These are phyloP conservation scores for Puccinia polysora DNA, from an alignment of 1,284 basidiomycete species.

Conservation along the genomic window DNA sequence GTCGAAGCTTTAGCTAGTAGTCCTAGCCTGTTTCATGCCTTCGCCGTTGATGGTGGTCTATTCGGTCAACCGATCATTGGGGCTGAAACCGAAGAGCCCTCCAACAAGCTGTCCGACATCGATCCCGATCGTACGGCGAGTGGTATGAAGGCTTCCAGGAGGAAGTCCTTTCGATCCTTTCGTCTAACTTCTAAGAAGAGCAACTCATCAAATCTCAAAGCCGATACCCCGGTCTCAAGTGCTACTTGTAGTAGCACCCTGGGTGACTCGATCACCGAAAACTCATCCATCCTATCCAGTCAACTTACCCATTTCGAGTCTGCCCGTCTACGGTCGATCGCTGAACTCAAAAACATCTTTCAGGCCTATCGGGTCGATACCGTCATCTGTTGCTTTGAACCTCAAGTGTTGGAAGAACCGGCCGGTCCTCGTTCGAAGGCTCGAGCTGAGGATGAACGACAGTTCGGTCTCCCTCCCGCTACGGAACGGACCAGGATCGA, in stretches of 20 bases:
- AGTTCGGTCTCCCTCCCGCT: constrained; percentile 10
- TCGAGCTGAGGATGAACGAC: constrained; percentile 5
- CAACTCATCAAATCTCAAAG: not conserved
- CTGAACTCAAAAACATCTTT: constrained; percentile 32
- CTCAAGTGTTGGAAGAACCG: constrained; percentile 1
- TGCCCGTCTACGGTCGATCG: constrained; percentile 7
- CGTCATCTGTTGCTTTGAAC: constrained; percentile 32
- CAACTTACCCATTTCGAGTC: not conserved
- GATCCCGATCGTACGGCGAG: not conserved
- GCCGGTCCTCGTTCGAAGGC: not conserved
- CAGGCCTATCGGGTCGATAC: constrained; percentile 39
- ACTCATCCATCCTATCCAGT: constrained; percentile 44
- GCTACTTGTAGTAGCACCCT: constrained; percentile 42
- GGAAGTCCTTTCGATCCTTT: constrained; percentile 14
- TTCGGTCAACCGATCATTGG: constrained; percentile 1
- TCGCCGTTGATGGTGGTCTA: constrained; percentile 8
- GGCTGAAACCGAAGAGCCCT: not conserved
- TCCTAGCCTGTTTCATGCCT: constrained; percentile 33
- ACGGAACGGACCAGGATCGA: constrained; percentile 30
- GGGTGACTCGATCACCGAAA: not conserved
- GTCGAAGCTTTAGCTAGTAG: constrained; percentile 17
- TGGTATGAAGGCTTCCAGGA: not conserved
- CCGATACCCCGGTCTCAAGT: constrained; percentile 48
- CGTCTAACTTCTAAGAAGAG: constrained; percentile 19
- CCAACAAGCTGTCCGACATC: not conserved